Evolutionary conservation across 305 asterid genomes (phyloP), one percentile per base, ranked within the genome.

Genomic region (Petunia hybrid): DNA sequence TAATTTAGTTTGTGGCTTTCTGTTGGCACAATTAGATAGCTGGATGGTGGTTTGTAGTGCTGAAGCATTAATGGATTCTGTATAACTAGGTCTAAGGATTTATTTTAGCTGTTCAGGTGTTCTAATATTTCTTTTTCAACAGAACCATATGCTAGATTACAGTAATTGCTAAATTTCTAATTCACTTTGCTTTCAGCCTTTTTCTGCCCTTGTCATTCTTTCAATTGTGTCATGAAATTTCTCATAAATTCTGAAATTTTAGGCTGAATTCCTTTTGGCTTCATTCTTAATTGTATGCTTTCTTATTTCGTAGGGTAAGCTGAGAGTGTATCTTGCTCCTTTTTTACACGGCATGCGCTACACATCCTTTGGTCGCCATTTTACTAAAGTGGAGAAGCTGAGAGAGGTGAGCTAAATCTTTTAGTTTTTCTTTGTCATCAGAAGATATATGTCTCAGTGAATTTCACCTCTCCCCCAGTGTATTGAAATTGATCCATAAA

Each of bases 281-380:
- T 62, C 31, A 76, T 67, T 53, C 60, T 22, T 77, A 62, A 59
- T 64, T 69, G 39, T 81, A 42, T 77, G 78, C 56, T 68, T 66
- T 82, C 66, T 74, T 64, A 41, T 86, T 81, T 74, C 92, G 91
- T 88, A 94, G 99, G 88, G 88, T 12, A 93, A 84, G 92, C 85
- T 94, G 65, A 91, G 79, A 84, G 92, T 96, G 43, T 88, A 90
- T 87, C 97, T 96, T 84, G 86, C 97, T 85, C 98, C 98, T 48
- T 92, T 96, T 88, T 84, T 94, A 38, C 65, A 91, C 85, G 98
- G 98, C 51, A 81, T 83, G 90, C 98, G 98, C 76, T 94, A 96
- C 85, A 96, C 98, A 48, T 96, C 99, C 48, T 94, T 88, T 84
- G 99, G 98, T 80, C 95, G 98, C 76, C 99, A 96, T 88, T 96